Evolutionary conservation across 2,329 filamentous ascomycete genomes (phyloP), one percentile per base, ranked within the genome.

Genomic region (Colletotrichum orchidophilum): DNA sequence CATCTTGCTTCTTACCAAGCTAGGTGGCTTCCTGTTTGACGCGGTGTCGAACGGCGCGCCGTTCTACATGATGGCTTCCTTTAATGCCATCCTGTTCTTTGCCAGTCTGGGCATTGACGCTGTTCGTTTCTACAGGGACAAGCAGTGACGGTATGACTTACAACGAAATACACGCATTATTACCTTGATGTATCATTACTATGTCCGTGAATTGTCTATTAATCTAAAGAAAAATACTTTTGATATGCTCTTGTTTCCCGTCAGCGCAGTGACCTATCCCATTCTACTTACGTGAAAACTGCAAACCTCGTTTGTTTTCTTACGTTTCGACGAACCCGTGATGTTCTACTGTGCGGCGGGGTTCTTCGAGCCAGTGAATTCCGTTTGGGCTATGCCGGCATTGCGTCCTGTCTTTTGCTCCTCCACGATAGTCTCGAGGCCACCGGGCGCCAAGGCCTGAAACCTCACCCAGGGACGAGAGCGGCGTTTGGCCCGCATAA

Each of bases 41-140:
- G 86, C 81, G 24, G 84, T 91, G 63, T 92, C 91, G 1, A 87
- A 87, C 2, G 93, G 93, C 0, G 93, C 94, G 12, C 96, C 96
- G 0, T 98, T 99, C 80, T 97, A 95, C 79, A 92, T 98, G 87
- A 96, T 99, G 92, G 95, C 95, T 0, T 84, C 85, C 0, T 98
- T 98, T 80, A 98, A 98, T 78, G 93, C 83, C 0, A 74, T 94
- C 1, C 80, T 98, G 65, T 83, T 97, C 13, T 78, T 90, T 7
- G 87, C 85, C 18, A 87, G 84, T 69, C 71, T 90, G 63, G 80
- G 79, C 4, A 84, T 90, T 74, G 87, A 90, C 76, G 78, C 87
- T 3, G 81, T 81, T 5, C 80, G 80, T 42, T 77, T 82, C 8
- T 84, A 82, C 77, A 74, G 63, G 39, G 39, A 73, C 33, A 55